A percentile compares a stretch with the other conserved stretches of the same genome.
phyloP scores from a whole-genome alignment of 2,329 filamentous ascomycete species.

The Capronia coronata region DNA sequence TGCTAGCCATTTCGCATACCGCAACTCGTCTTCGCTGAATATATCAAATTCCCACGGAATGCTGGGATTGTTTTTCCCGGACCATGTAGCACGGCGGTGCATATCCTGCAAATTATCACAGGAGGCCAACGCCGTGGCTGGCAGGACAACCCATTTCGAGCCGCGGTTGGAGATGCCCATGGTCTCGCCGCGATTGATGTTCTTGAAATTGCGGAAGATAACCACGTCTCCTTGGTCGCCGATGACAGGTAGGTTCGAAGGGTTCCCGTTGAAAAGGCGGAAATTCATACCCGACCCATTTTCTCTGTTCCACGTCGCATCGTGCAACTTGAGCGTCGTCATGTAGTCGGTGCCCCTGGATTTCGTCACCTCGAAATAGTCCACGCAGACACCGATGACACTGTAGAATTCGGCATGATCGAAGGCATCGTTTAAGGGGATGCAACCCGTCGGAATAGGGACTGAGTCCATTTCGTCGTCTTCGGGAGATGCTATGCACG shows the following conservation, averaged over 20 bases:
- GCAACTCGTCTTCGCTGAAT: conserved; percentile 14
- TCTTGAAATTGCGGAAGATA: conserved; percentile 54
- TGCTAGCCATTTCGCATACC: conserved; percentile 24
- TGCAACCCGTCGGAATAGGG: conserved; percentile 39
- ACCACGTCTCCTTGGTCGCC: conserved; percentile 56
- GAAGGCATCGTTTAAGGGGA: conserved; percentile 37
- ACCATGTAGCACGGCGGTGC: conserved; percentile 5
- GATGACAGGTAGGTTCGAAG: conserved; percentile 41
- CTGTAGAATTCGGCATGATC: conserved; percentile 21
- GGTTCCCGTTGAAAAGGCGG: conserved; percentile 54
- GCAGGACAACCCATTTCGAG: conserved; percentile 18
- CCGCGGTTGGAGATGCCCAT: conserved; percentile 12
- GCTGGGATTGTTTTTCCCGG: not conserved
- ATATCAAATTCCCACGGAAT: not conserved
- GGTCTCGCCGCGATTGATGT: conserved; percentile 7
- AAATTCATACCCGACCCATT: conserved; percentile 42
- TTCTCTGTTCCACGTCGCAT: conserved; percentile 46
- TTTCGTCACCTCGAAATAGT: conserved; percentile 50
- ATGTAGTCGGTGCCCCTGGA: conserved; percentile 55
- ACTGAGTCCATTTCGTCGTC: conserved; percentile 10
- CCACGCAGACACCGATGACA: conserved; percentile 65
- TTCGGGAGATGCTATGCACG: too few relatives aligned
- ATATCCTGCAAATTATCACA: conserved; percentile 12
- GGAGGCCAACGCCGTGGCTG: conserved; percentile 11
- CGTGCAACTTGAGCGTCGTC: conserved; percentile 55